Base-by-base conservation (phyloP, 768 basidiomycete species). In the Psilocybe cyanescens region DNA sequence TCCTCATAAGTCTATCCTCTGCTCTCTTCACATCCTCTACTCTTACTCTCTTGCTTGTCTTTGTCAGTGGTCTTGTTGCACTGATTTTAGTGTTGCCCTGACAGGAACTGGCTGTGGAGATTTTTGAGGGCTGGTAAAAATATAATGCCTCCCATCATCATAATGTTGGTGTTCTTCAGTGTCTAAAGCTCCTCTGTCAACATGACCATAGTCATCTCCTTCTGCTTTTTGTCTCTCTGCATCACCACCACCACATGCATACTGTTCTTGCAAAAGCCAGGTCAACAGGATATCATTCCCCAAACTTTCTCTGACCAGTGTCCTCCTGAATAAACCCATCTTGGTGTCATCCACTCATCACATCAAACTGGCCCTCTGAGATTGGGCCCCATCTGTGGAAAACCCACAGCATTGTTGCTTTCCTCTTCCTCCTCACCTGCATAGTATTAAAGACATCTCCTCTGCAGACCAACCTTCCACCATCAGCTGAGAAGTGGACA, bases 361-460 rank as follows among this genome's bases (percentile, higher is more conserved):
- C 65, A 24, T 71, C 68, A 55, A 77, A 76, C 39, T 77, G 67
- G 2, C 67, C 70, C 12, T 71, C 72, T 14, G 73, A 72, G 14
- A 78, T 68, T 3, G 65, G 58, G 3, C 67, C 69, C 76, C 77
- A 77, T 11, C 74, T 71, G 8, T 70, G 70, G 4, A 77, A 65
- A 46, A 78, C 73, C 76, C 76, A 78, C 24, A 61, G 57, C 70
- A 76, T 70, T 70, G 76, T 74, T 0, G 63, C 61, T 50, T 72
- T 66, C 12, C 73, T 71, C 29, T 66, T 61, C 35, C 57, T 62
- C 8, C 57, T 29, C n/a, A 49, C 51, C 9, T 51, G 58, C n/a
- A 49, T 59, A 29, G 58, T 59, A 17, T 59, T 59, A 28, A 59
- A 59, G 19, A 19, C 19, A 6, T 33, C 16, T 6, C 47, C 16